Conservation (phyloP, 2,329 filamentous ascomycete genomes). For the Sarocladiaceae sp. region DNA sequence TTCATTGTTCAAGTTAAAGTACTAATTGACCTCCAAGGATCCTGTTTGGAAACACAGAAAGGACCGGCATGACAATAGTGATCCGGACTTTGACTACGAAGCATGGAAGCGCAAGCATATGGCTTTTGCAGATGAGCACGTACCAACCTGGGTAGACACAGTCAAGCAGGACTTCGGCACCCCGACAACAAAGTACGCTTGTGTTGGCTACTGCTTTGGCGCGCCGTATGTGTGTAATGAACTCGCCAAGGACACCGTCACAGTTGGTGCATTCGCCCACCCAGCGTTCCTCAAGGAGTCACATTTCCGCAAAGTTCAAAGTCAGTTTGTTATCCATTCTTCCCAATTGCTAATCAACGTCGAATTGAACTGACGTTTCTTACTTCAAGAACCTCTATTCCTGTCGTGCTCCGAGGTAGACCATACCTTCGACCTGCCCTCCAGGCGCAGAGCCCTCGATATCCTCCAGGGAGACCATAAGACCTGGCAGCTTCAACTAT, state of each 20-base stretch:
- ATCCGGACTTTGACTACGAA: constrained; percentile 40
- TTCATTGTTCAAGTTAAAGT: no score
- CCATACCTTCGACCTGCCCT: constrained; percentile 34
- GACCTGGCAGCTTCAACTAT: constrained; percentile 60
- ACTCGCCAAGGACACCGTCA: no score
- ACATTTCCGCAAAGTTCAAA: no score
- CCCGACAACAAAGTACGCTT: no score
- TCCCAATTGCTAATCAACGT: no score
- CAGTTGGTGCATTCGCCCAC: no score
- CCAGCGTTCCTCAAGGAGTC: no score
- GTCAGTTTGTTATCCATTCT: no score
- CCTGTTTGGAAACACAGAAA: constrained; percentile 37
- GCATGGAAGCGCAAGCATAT: constrained; percentile 44
- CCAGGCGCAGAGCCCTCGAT: constrained; percentile 36
- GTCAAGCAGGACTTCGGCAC: constrained; percentile 31
- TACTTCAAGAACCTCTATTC: constrained; percentile 39
- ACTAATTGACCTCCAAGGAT: no score
- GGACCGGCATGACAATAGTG: constrained; percentile 22
- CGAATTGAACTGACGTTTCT: no score
- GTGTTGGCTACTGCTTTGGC: no score
- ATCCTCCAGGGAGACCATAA: constrained; percentile 34
- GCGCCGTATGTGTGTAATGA: no score
- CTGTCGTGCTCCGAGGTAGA: constrained; percentile 42
- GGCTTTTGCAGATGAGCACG: constrained; percentile 35
- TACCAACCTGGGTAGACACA: constrained; percentile 38